phyloP scores from a whole-genome alignment of 768 basidiomycete genomes.

The Russula lepida region DNA sequence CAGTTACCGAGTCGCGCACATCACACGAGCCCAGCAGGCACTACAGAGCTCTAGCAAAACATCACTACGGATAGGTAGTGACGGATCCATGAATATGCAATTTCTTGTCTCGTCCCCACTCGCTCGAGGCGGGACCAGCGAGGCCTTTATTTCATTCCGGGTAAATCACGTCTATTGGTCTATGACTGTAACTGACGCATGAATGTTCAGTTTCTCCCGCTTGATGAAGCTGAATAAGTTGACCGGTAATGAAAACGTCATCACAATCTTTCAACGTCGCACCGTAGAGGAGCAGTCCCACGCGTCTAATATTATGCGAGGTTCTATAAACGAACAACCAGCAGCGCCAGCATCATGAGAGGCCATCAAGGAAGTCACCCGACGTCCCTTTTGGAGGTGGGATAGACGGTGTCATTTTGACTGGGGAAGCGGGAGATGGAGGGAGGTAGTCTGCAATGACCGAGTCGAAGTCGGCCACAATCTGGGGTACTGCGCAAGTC shows the following conservation, averaged over 20 bases:
- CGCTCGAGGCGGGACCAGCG: constrained; percentile 33
- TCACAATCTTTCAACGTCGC: background rate
- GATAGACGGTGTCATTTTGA: constrained; percentile 15
- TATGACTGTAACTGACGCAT: background rate
- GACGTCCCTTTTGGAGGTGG: constrained; percentile 19
- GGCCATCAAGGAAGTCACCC: constrained; percentile 18
- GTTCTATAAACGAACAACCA: constrained; percentile 4
- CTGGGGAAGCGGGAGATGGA: constrained; percentile 20
- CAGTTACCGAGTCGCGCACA: constrained; percentile 81
- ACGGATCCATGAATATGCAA: constrained; percentile 80
- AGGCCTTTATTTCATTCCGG: constrained; percentile 82
- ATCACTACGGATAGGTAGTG: constrained; percentile 75
- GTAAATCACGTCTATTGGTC: constrained; percentile 37
- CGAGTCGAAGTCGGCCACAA: constrained; percentile 57
- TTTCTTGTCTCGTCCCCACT: constrained; percentile 66
- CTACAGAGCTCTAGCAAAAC: constrained; percentile 81
- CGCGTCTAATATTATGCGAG: constrained; percentile 15
- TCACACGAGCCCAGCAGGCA: constrained; percentile 62
- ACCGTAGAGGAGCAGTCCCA: background rate
- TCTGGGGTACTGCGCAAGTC: constrained; percentile 31
- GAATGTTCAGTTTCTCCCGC: constrained; percentile 10
- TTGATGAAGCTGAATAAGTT: constrained; percentile 11
- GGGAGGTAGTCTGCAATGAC: constrained; percentile 68
- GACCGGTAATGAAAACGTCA: background rate
- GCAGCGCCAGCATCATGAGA: constrained; percentile 7